A percentile compares a stretch with the other conserved stretches of the same genome.
phyloP scores from a whole-genome alignment of 352 stramenopile species.

The Phytophthora nicotianae region DNA sequence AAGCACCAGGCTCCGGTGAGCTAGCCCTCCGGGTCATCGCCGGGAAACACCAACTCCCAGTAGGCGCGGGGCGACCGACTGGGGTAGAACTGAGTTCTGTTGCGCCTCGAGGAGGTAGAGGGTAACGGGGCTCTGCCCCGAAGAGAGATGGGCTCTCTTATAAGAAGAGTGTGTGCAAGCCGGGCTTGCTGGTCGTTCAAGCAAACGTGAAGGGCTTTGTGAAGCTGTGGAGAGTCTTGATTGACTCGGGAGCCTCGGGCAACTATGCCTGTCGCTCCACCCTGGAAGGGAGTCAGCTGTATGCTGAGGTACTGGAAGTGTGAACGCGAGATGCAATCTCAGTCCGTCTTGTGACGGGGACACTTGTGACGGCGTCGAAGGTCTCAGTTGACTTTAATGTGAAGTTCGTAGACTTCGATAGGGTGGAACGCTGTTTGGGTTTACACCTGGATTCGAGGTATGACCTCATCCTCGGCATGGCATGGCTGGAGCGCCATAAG shows the following conservation, averaged over 20 bases:
- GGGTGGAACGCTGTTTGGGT: background rate
- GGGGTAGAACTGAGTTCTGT: background rate
- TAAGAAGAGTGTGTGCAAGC: background rate
- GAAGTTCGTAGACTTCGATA: background rate
- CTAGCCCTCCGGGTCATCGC: background rate
- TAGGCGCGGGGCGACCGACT: background rate
- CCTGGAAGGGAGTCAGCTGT: background rate
- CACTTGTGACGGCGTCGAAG: background rate
- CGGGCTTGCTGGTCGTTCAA: background rate
- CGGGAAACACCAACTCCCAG: background rate
- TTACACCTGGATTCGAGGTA: background rate
- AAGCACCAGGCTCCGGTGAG: background rate
- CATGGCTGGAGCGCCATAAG: background rate
- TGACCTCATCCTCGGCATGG: background rate
- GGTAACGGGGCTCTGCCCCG: background rate
- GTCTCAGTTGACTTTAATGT: background rate
- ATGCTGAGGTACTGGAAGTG: background rate
- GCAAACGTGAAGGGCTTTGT: background rate
- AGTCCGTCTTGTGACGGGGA: background rate
- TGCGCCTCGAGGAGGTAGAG: background rate
- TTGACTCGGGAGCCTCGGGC: background rate
- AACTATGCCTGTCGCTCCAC: background rate
- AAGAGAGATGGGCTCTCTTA: background rate
- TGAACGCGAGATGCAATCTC: background rate
- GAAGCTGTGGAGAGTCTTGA: background rate